These are phyloP conservation scores for Cystobasidium onofrii DNA, from an alignment of 768 basidiomycete species.

Conservation along the genomic window DNA sequence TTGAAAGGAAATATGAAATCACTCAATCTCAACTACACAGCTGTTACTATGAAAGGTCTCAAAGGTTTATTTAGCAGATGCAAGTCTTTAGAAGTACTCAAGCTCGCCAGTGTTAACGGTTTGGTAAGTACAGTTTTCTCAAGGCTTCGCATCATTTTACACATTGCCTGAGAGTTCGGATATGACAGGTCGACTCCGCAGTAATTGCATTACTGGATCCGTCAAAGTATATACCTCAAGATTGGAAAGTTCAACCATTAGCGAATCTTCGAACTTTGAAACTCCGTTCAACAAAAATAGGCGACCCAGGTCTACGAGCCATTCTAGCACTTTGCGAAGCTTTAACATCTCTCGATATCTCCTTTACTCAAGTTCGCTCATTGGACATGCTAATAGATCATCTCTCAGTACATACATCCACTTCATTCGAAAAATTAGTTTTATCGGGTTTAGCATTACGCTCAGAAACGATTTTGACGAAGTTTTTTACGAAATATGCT, in stretches of 20 bases:
- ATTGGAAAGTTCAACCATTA: conserved; percentile 33
- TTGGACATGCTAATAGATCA: conserved; percentile 38
- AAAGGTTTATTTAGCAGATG: conserved; percentile 33
- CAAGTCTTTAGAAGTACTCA: conserved; percentile 36
- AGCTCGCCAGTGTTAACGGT: conserved; percentile 34
- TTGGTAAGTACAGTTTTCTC: conserved; percentile 22
- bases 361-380: conserved; percentile 33
- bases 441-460: conserved; percentile 37
- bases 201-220: conserved; percentile 25
- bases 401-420: conserved; percentile 18
- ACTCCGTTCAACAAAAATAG: conserved; percentile 37
- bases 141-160: background rate
- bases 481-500: conserved; percentile 36
- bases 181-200: conserved; percentile 33
- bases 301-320: conserved; percentile 36
- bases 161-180: background rate
- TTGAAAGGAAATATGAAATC: background rate
- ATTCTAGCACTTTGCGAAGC: conserved; percentile 36
- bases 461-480: conserved; percentile 30
- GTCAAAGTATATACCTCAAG: conserved; percentile 9
- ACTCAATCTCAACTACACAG: conserved; percentile 37
- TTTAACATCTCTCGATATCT: conserved; percentile 39
- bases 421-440: conserved; percentile 38
- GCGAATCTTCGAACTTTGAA: conserved; percentile 36
- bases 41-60: conserved; percentile 36